phyloP scores from a whole-genome alignment of 306 rosid genomes.

The Benincasa hispida region DNA sequence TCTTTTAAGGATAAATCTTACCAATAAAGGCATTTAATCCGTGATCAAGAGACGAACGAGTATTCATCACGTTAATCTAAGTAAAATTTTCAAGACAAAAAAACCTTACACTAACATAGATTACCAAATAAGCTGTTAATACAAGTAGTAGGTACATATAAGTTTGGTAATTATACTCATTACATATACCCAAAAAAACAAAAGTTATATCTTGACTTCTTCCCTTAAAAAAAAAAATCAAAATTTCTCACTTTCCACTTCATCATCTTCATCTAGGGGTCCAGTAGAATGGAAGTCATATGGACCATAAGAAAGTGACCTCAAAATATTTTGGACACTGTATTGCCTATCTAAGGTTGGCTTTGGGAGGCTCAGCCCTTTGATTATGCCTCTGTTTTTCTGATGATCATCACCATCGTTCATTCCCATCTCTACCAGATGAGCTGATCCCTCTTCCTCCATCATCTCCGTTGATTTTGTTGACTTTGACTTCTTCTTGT shows the following conservation, averaged over 20 bases:
- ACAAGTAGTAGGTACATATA: too few species aligned
- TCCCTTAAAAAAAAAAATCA: background rate
- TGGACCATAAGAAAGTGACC: constrained; percentile 24
- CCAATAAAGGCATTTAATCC: too few species aligned
- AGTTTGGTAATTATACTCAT: background rate
- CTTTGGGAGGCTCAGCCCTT: constrained; percentile 34
- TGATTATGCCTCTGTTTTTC: constrained; percentile 9
- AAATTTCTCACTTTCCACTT: background rate
- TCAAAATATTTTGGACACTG: constrained; percentile 16
- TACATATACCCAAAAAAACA: background rate
- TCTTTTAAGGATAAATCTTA: too few species aligned
- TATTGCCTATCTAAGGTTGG: constrained; percentile 6
- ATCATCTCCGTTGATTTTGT: constrained; percentile 8
- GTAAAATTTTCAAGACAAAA: too few species aligned
- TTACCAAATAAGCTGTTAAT: too few species aligned
- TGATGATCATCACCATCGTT: background rate
- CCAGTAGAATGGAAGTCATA: constrained; percentile 7
- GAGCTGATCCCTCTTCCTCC: constrained; percentile 2
- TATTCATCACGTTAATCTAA: too few species aligned
- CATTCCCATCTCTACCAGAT: background rate
- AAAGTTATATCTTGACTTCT: too few species aligned
- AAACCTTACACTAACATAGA: too few species aligned
- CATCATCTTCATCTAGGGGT: background rate
- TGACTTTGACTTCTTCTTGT: constrained; percentile 19
- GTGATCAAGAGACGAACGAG: too few species aligned